These are phyloP conservation scores for Guillardia theta DNA, from an alignment of 78 protist species.

Conservation along the genomic window DNA sequence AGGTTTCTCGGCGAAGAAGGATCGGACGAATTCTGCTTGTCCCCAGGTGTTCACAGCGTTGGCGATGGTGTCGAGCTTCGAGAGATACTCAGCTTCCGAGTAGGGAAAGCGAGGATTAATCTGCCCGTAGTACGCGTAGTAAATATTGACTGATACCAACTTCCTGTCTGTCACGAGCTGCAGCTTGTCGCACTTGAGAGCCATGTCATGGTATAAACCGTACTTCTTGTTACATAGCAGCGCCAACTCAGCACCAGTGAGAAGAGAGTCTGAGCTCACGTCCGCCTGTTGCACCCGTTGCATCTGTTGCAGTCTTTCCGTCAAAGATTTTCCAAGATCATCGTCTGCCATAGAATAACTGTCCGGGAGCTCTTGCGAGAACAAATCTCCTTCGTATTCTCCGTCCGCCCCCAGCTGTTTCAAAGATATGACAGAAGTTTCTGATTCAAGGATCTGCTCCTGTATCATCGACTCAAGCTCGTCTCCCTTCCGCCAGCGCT, in stretches of 20 bases:
- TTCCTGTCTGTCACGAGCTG: background rate
- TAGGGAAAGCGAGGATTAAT: background rate
- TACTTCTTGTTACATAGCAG: background rate
- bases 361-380: background rate
- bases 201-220: conserved; percentile 15
- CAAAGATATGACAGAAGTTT: no score
- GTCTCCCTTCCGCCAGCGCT: background rate
- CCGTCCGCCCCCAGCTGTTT: background rate
- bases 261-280: no score
- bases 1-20: background rate
- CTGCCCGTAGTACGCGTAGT: conserved; percentile 14
- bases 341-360: background rate
- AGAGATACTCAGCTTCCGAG: background rate
- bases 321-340: background rate
- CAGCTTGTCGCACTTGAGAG: conserved; percentile 1
- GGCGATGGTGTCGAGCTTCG: background rate
- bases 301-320: background rate
- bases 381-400: background rate
- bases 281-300: no score
- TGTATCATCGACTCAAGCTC: background rate
- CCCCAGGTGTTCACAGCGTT: background rate
- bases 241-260: background rate
- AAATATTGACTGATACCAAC: background rate
- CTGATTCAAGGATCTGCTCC: background rate
- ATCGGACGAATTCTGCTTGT: background rate